Conservation (phyloP, 257 asterid genomes). For the Nicotiana benthamiana region DNA sequence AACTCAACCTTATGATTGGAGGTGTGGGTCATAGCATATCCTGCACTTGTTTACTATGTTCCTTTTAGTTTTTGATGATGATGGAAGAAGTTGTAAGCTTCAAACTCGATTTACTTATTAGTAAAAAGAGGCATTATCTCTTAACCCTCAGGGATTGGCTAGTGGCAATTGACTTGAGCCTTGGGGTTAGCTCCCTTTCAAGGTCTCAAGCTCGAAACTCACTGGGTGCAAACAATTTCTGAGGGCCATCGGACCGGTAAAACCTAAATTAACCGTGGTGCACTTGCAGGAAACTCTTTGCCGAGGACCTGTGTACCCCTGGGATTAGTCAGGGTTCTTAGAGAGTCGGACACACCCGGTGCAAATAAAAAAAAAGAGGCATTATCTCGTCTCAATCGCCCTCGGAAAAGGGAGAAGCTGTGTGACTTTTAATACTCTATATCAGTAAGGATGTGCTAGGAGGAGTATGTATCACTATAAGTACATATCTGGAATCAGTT, state of each 20-base stretch:
- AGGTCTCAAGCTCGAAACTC: too few species aligned
- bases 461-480: background rate
- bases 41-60: background rate
- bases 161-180: too few species aligned
- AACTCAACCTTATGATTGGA: background rate
- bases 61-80: background rate
- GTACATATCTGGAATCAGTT: background rate
- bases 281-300: too few species aligned
- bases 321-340: too few species aligned
- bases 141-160: too few species aligned
- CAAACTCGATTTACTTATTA: background rate
- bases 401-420: background rate
- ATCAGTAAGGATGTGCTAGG: background rate
- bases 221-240: too few species aligned
- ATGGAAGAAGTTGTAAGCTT: background rate
- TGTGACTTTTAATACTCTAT: background rate
- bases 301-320: too few species aligned
- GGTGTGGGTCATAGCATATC: background rate
- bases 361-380: background rate
- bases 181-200: too few species aligned
- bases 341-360: too few species aligned
- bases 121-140: background rate
- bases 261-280: too few species aligned
- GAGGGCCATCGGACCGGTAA: too few species aligned
- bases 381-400: background rate